Percentiles rank a stretch among this genome's conserved stretches.
Evolutionary conservation across 306 rosid genomes (phyloP).

Genomic region (Cucumis sativus): DNA sequence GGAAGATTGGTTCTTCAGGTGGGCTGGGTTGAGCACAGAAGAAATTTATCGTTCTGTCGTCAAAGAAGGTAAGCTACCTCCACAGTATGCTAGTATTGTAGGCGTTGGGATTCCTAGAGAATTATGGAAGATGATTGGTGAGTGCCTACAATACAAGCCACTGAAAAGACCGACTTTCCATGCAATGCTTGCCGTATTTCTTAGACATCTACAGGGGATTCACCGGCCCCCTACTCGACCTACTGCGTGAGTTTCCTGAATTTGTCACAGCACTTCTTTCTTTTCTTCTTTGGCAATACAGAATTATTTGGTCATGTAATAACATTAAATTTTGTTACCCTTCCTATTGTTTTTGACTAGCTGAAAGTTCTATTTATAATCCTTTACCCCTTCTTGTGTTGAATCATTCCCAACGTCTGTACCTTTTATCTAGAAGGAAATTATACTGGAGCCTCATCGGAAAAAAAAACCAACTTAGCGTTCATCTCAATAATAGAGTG

Average conservation of each 20-base stretch:
- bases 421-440: not conserved
- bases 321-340: not conserved
- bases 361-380: not conserved
- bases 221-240: conserved; percentile 93
- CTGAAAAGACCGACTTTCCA: conserved; percentile 79
- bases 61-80: conserved; percentile 76
- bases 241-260: conserved; percentile 47
- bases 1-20: conserved; percentile 41
- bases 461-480: not conserved
- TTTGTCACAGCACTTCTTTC: not conserved
- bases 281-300: not conserved
- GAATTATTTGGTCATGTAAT: not conserved
- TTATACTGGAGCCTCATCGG: not conserved
- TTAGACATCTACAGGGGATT: conserved; percentile 91
- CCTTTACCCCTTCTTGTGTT: not conserved
- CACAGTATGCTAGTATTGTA: conserved; percentile 95
- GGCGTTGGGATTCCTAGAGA: conserved; percentile 99
- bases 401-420: not conserved
- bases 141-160: conserved; percentile 93
- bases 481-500: not conserved
- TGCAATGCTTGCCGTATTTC: conserved; percentile 82
- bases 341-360: not conserved
- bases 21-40: conserved; percentile 90
- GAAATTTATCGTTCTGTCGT: conserved; percentile 85
- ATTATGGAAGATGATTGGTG: conserved; percentile 99